phyloP scores from a whole-genome alignment of 257 asterid species.

The Linaria vulgaris region DNA sequence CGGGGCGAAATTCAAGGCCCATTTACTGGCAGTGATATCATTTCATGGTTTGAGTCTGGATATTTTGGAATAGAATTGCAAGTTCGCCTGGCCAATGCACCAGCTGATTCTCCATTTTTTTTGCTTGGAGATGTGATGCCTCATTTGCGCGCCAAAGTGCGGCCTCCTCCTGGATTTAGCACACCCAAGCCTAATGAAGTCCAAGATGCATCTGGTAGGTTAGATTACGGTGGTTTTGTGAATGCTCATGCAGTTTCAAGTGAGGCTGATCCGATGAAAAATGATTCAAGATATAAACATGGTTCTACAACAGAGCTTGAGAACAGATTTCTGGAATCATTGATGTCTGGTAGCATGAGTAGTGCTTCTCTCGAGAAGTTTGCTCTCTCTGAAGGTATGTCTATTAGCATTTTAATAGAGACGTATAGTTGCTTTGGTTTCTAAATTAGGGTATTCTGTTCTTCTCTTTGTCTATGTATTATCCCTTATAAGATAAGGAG shows the following conservation, averaged over 20 bases:
- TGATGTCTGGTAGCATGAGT: slow-evolving; percentile 71
- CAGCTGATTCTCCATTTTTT: slow-evolving; percentile 66
- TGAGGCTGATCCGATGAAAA: slow-evolving; percentile 54
- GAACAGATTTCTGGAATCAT: slow-evolving; percentile 81
- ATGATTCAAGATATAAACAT: slow-evolving; percentile 53
- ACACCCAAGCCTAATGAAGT: slow-evolving; percentile 65
- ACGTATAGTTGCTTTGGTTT: slow-evolving; percentile 4
- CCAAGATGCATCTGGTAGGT: slow-evolving; percentile 50
- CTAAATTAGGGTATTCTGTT: background rate
- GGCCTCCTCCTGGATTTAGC: slow-evolving; percentile 97
- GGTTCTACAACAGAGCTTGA: slow-evolving; percentile 67
- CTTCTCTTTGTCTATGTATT: slow-evolving; percentile 16
- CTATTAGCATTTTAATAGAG: slow-evolving; percentile 12
- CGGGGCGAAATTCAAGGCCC: slow-evolving; percentile 94
- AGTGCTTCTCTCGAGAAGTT: slow-evolving; percentile 52
- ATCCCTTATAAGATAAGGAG: background rate
- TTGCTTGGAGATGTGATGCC: slow-evolving; percentile 97
- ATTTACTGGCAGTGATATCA: slow-evolving; percentile 82
- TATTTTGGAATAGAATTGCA: slow-evolving; percentile 94
- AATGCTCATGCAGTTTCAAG: slow-evolving; percentile 45
- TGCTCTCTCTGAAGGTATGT: slow-evolving; percentile 72
- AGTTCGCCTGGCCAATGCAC: slow-evolving; percentile 79
- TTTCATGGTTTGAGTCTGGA: slow-evolving; percentile 97
- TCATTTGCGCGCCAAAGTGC: slow-evolving; percentile 86
- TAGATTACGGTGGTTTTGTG: slow-evolving; percentile 43